Percentiles rank a stretch among this genome's conserved stretches.
These are phyloP conservation scores for Metschnikowia similis DNA, from an alignment of 805 yeast genomes.

Conservation along the genomic window DNA sequence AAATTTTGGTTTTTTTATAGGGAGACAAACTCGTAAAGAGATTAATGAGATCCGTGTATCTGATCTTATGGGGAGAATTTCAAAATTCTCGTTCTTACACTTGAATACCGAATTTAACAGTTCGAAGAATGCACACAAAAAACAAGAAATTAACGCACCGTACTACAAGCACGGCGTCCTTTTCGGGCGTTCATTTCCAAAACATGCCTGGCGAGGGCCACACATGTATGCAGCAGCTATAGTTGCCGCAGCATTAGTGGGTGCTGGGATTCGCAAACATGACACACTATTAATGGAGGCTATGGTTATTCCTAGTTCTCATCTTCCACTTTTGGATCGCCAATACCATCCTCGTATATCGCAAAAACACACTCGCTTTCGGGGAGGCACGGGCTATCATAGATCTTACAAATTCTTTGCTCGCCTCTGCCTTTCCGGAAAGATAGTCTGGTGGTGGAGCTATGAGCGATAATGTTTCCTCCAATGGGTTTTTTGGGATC, in stretches of 20 bases:
- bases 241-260: too few species aligned
- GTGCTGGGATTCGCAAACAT: background rate
- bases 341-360: constrained; percentile 93
- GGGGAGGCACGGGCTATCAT: constrained; percentile 95
- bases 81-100: too few species aligned
- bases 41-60: too few species aligned
- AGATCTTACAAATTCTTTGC: constrained; percentile 88
- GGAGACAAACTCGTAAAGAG: too few species aligned
- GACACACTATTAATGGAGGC: background rate
- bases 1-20: background rate
- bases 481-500: constrained; percentile 99
- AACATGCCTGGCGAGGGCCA: background rate
- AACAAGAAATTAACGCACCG: background rate
- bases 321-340: constrained; percentile 87
- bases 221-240: background rate
- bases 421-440: constrained; percentile 90
- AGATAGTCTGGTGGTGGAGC: constrained; percentile 88
- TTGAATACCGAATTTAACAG: too few species aligned
- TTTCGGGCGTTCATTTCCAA: background rate
- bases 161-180: background rate
- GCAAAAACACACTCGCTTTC: constrained; percentile 95
- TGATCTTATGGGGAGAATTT: too few species aligned
- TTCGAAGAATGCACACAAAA: background rate
- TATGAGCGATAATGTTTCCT: constrained; percentile 95
- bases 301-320: constrained; percentile 16